Conservation (phyloP, 768 basidiomycete genomes). For the Phanerodontia chrysosporium region DNA sequence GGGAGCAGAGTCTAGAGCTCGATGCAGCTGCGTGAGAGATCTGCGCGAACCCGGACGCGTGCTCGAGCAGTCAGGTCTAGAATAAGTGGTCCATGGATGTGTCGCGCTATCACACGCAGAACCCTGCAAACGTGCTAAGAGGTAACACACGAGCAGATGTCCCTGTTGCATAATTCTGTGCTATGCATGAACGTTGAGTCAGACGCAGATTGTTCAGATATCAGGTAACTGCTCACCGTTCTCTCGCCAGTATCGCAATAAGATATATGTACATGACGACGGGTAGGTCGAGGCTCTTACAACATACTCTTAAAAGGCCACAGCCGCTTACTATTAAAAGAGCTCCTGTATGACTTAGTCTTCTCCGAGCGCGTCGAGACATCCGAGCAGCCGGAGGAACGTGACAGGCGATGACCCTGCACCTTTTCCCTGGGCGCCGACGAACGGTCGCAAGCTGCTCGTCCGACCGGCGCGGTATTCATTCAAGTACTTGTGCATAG, state of each 20-base stretch:
- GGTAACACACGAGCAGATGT: background rate
- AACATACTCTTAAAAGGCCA: too few relatives aligned
- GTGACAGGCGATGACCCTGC: constrained; percentile 36
- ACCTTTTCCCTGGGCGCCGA: constrained; percentile 48
- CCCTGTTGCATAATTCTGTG: background rate
- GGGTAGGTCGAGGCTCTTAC: too few relatives aligned
- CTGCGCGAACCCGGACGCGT: background rate
- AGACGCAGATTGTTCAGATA: too few relatives aligned
- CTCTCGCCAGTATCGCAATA: background rate
- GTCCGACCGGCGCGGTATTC: constrained; percentile 36
- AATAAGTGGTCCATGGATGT: background rate
- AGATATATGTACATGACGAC: too few relatives aligned
- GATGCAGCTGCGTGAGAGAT: background rate
- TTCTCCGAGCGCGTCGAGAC: background rate
- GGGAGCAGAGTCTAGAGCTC: background rate
- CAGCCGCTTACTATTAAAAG: too few relatives aligned
- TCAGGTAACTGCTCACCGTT: background rate
- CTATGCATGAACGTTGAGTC: background rate
- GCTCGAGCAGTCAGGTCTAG: background rate
- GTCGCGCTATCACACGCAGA: background rate
- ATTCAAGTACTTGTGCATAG: constrained; percentile 41
- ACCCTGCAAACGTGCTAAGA: background rate
- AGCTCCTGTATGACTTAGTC: too few relatives aligned
- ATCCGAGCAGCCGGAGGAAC: constrained; percentile 40
- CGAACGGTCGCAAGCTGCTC: constrained; percentile 31